These are phyloP conservation scores for Malus orientalis DNA, from an alignment of 306 rosid genomes.

Conservation along the genomic window DNA sequence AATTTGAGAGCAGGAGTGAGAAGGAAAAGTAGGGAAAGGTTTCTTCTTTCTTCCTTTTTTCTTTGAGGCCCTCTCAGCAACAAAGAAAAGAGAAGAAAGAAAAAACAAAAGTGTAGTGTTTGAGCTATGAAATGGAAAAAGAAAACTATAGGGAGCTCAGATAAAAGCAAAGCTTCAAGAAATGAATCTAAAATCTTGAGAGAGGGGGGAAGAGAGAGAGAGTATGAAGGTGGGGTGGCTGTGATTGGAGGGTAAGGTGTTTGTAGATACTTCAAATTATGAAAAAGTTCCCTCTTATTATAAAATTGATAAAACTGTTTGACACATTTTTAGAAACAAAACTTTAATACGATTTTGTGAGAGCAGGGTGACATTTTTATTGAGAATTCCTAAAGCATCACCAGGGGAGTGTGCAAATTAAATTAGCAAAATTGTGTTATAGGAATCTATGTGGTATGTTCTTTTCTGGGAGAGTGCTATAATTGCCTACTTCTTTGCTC, in stretches of 20 bases:
- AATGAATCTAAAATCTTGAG: constrained; percentile 35
- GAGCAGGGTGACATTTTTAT: neutral
- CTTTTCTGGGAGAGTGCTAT: neutral
- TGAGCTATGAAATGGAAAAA: constrained; percentile 22
- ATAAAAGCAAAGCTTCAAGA: constrained; percentile 44
- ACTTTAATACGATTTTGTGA: too few relatives aligned
- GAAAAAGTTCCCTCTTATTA: constrained; percentile 42
- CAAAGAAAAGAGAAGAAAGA: constrained; percentile 24
- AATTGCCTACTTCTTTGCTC: neutral
- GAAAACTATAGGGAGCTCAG: constrained; percentile 11
- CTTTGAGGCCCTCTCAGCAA: constrained; percentile 28
- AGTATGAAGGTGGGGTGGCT: constrained; percentile 48
- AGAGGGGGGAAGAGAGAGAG: constrained; percentile 2
- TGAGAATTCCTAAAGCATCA: neutral
- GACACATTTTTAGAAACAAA: too few relatives aligned
- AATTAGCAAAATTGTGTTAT: neutral
- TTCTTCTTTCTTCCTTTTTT: constrained; percentile 26
- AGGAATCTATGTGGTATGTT: neutral
- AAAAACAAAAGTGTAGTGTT: neutral
- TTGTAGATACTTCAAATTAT: constrained; percentile 48
- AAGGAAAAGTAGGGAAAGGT: constrained; percentile 18
- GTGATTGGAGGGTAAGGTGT: constrained; percentile 56
- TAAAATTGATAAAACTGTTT: neutral
- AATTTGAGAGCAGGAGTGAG: constrained; percentile 15
- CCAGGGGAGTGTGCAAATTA: neutral